Conservation (phyloP, 192 early-diverging fungal species). For the Coemansia erecta region DNA sequence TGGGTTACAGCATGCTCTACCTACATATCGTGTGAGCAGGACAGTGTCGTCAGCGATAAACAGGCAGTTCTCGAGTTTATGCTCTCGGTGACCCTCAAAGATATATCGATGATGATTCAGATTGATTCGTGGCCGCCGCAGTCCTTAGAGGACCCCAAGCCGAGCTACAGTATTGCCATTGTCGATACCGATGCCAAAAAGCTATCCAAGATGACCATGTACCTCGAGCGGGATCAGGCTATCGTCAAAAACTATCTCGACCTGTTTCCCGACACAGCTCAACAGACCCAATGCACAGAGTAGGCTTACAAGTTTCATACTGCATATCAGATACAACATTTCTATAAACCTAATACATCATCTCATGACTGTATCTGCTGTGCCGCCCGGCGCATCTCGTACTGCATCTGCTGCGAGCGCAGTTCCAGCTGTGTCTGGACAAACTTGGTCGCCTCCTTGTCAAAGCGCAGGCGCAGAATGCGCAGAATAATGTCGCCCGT, state of each 20-base stretch:
- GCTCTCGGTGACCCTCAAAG: slow-evolving; percentile 73
- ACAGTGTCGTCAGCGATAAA: slow-evolving; percentile 7
- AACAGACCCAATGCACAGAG: slow-evolving; percentile 25
- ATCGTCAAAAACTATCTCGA: slow-evolving; percentile 57
- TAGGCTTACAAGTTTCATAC: neutral
- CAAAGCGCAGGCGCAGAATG: slow-evolving; percentile 44
- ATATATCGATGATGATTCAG: slow-evolving; percentile 67
- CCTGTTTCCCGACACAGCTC: slow-evolving; percentile 10
- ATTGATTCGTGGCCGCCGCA: slow-evolving; percentile 17
- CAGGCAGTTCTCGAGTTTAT: slow-evolving; percentile 66
- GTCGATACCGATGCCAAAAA: slow-evolving; percentile 76
- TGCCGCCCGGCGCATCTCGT: slow-evolving; percentile 45
- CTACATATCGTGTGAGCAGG: slow-evolving; percentile 4
- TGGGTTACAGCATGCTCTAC: slow-evolving; percentile 29
- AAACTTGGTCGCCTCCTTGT: slow-evolving; percentile 46
- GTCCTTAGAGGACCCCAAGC: neutral
- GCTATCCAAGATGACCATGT: slow-evolving; percentile 56
- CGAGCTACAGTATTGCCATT: slow-evolving; percentile 46
- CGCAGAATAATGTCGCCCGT: slow-evolving; percentile 50
- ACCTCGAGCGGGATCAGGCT: slow-evolving; percentile 54
- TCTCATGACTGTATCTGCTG: neutral
- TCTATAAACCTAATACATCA: neutral
- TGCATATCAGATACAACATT: neutral
- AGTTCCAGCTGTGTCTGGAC: slow-evolving; percentile 45
- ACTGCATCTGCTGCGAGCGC: slow-evolving; percentile 48